phyloP scores from a whole-genome alignment of 495 filamentous ascomycete species.

The Podospora pseudopauciseta region DNA sequence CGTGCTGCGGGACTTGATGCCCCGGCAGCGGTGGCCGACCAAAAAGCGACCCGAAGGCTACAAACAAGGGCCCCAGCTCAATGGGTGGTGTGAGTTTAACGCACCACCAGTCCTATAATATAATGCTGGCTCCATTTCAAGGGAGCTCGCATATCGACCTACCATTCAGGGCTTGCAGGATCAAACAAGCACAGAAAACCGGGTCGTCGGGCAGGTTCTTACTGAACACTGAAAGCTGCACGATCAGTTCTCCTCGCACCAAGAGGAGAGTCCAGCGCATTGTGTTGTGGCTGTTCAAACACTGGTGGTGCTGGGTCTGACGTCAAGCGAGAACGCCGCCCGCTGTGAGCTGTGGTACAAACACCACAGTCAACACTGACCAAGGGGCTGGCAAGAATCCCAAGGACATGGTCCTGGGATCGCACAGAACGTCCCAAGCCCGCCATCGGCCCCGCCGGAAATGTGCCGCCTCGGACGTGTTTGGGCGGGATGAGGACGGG shows the following conservation, averaged over 20 bases:
- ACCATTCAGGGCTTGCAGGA: constrained; percentile 12
- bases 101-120: constrained; percentile 20
- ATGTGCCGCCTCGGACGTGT: constrained; percentile 23
- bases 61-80: constrained; percentile 12
- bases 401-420: constrained; percentile 39
- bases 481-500: constrained; percentile 28
- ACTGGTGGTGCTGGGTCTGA: constrained; percentile 19
- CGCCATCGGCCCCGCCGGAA: constrained; percentile 29
- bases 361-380: constrained; percentile 15
- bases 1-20: constrained; percentile 12
- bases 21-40: constrained; percentile 13
- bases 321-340: constrained; percentile 18
- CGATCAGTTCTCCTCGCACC: neutral
- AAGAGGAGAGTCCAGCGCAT: neutral
- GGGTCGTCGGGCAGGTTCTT: constrained; percentile 17
- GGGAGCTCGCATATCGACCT: constrained; percentile 20
- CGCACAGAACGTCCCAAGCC: constrained; percentile 25
- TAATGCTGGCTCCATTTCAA: constrained; percentile 18
- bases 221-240: neutral
- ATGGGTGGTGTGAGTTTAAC: constrained; percentile 18
- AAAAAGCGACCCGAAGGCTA: constrained; percentile 13
- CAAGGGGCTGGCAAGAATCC: constrained; percentile 24
- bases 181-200: constrained; percentile 23
- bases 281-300: neutral
- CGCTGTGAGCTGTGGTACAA: constrained; percentile 10